Evolutionary conservation across 441 rosid species (phyloP), one percentile per base, ranked within the genome.

Genomic region (Euphorbia celastroides): DNA sequence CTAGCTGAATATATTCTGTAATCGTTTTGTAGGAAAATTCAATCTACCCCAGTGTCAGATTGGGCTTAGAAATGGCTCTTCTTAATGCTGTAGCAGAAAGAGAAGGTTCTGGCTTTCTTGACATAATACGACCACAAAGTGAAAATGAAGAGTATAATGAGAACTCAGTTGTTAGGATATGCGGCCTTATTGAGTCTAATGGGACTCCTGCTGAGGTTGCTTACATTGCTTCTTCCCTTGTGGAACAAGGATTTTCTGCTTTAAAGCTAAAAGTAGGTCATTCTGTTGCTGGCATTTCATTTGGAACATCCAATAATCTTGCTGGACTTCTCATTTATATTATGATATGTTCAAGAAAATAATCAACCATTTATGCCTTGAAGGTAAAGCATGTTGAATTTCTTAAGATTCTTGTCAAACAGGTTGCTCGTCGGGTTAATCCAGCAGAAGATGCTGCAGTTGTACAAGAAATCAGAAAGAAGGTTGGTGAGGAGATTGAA

Each of bases 41-140:
- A 20, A 75, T 94, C 79, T 88, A 85, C 72, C 93, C 96, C 11
- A 94, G 96, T 81, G 93, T 94, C 69, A 81, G 95, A 81, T 91
- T 94, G 76, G 99, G 99, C 76, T 71, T 94, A 70, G 99, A 94
- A 86, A 89, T 89, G 97, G 97, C 96, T 67, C 75, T 94, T 59
- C 86, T 94, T 67, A 85, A 76, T 77, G 97, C 88, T 50, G 56
- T 91, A 56, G 89, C 93, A 38, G 86, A 58, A 75, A 86, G 82
- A 62, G 80, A 82, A 77, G 83, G 84, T 73, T 80, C 82, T 63
- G 81, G 81, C 77, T 78, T 94, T 67, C 70, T 85, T 57, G 72
- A 72, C 70, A 72, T 87, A 63, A 85, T 84, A 57, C 75, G 73
- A 72, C 76, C 81, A 48, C 70, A 10, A 67, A 73, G 60, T 67